phyloP scores from a whole-genome alignment of 129 eudicot species.

The Flaveria ramosissima region DNA sequence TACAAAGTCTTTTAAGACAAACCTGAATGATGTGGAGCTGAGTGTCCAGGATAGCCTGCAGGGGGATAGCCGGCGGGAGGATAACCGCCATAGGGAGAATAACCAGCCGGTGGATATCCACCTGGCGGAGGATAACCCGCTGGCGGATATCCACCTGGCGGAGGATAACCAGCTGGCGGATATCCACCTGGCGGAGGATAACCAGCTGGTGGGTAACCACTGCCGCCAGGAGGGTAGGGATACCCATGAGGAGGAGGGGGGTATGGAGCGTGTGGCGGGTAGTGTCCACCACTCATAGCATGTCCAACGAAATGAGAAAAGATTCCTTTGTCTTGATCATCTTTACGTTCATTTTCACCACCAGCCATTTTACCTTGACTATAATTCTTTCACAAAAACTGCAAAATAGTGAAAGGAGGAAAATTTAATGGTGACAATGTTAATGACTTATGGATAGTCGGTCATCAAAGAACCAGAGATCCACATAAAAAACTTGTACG shows the following conservation, averaged over 20 bases:
- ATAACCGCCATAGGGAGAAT: conserved; percentile 40
- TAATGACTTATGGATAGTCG: no score
- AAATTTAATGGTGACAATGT: neutral
- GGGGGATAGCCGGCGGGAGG: conserved; percentile 51
- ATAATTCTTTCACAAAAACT: conserved; percentile 26
- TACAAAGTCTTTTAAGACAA: neutral
- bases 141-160: conserved; percentile 47
- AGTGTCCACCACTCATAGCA: conserved; percentile 55
- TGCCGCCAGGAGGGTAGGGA: conserved; percentile 48
- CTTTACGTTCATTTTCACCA: conserved; percentile 41
- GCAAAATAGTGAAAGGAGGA: conserved; percentile 17
- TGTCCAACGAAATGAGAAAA: conserved; percentile 57
- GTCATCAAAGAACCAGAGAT: no score
- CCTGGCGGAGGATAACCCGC: conserved; percentile 46
- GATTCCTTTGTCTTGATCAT: conserved; percentile 61
- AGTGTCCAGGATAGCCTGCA: conserved; percentile 55
- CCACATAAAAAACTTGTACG: neutral
- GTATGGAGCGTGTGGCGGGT: conserved; percentile 48
- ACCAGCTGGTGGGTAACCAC: conserved; percentile 39
- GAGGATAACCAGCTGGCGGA: conserved; percentile 43
- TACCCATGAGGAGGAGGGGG: conserved; percentile 36
- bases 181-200: conserved; percentile 43
- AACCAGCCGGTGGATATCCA: conserved; percentile 48
- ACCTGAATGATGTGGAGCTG: conserved; percentile 61
- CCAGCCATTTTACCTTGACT: conserved; percentile 60